Base-by-base conservation (phyloP, 805 yeast species). In the Suhomyces sp. region DNA sequence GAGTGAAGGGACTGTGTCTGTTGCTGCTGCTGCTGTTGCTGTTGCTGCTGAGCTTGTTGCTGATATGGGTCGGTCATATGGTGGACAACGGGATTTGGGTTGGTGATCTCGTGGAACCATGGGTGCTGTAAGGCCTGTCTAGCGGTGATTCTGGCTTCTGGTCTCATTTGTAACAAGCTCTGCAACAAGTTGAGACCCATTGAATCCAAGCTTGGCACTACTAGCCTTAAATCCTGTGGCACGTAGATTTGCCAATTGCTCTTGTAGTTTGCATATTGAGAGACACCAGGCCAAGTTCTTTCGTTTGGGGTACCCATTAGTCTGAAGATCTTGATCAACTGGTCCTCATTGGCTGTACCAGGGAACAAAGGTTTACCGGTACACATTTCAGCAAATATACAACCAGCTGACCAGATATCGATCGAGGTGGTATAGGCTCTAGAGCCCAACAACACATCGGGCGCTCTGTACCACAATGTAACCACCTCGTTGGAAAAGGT, bases 341-440 rank as follows among this genome's bases (percentile, higher is more conserved):
- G 98, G 71, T 94, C 99, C 51, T 94, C 97, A 69, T 93, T 96
- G 40, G 96, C 89, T 10, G 93, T 85, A 29, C 99, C 99, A 19
- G 98, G 97, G 70, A 94, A 94, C 48, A 94, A 75, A 1, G 99
- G 98, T 63, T 93, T 86, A 29, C 99, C 97, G n/a, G 97, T 89
- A 64, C 94, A 87, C 98, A 94, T 93, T 66, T 94, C 99, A 2
- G 97, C 98, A 67, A 94, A 81, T 50, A 94, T 94, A 72, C 99
- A 94, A 13, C 99, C 99, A 13, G 97, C 96, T 15, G 97, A 90
- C 99, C 99, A 94, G 73, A 94, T 89, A 67, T 94, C 99, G 54
- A 94, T 96, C 7, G 97, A 92, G 0, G 99, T 94, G 44, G 97
- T 88, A 71, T 94, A 94, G 51, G 96, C 93, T 60, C 97, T 83